phyloP scores from a whole-genome alignment of 257 asterid species.

The Salvia hispanica region DNA sequence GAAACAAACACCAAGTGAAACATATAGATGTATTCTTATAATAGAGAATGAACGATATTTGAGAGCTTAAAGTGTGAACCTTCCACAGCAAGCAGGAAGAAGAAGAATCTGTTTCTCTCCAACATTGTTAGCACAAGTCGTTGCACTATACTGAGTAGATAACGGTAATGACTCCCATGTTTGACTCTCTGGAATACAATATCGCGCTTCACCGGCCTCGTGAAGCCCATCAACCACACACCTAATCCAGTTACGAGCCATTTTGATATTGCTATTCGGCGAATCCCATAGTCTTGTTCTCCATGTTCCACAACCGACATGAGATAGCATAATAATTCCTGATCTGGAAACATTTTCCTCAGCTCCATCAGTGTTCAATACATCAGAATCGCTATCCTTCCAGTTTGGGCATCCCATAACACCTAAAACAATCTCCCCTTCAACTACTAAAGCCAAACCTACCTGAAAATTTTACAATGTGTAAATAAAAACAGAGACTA shows the following conservation, averaged over 20 bases:
- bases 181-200: conserved; percentile 88
- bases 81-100: conserved; percentile 87
- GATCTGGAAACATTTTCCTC: conserved; percentile 40
- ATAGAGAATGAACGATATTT: conserved; percentile 5
- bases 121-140: conserved; percentile 44
- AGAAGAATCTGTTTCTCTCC: conserved; percentile 69
- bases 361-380: conserved; percentile 31
- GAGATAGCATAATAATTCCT: conserved; percentile 83
- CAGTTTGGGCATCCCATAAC: conserved; percentile 99
- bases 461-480: conserved; percentile 55
- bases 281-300: conserved; percentile 48
- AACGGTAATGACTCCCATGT: conserved; percentile 86
- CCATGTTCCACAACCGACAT: conserved; percentile 94
- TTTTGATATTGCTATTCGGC: conserved; percentile 24
- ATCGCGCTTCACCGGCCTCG: conserved; percentile 53
- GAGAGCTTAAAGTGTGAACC: conserved; percentile 46
- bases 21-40: conserved; percentile 13
- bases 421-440: conserved; percentile 88
- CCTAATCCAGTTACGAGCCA: conserved; percentile 59
- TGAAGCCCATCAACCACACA: conserved; percentile 69
- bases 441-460: conserved; percentile 90
- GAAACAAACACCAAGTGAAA: conserved; percentile 3
- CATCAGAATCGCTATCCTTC: conserved; percentile 46
- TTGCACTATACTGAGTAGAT: conserved; percentile 54
- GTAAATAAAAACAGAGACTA: not conserved